Percentiles rank a stretch among this genome's conserved stretches.
Conservation (phyloP, 108 stramenopile species). For the Pelagomonas calceolata region DNA sequence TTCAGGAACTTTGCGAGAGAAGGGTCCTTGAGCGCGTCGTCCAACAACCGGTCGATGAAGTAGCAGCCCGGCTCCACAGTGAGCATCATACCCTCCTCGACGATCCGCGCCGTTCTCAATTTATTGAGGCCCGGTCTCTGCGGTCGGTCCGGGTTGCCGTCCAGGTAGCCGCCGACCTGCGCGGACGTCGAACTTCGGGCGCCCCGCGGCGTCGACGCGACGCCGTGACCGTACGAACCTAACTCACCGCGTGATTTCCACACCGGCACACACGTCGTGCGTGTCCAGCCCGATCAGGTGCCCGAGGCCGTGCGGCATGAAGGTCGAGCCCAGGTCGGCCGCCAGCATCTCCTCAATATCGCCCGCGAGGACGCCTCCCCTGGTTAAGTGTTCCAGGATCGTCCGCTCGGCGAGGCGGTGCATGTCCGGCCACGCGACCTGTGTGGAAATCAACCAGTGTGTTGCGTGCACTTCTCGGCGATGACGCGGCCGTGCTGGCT, state of each 20-base stretch:
- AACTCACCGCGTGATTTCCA: too few relatives aligned
- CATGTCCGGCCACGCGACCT: slow-evolving; percentile 79
- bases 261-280: too few relatives aligned
- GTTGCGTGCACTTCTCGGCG: too few relatives aligned
- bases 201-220: too few relatives aligned
- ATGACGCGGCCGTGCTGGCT: too few relatives aligned
- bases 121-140: slow-evolving; percentile 45
- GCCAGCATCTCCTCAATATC: slow-evolving; percentile 38
- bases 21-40: slow-evolving; percentile 59
- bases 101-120: slow-evolving; percentile 64
- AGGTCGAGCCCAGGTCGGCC: slow-evolving; percentile 74
- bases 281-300: slow-evolving; percentile 97
- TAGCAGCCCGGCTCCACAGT: slow-evolving; percentile 97
- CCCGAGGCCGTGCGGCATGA: slow-evolving; percentile 98
- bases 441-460: too few relatives aligned
- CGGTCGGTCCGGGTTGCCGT: background rate
- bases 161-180: slow-evolving; percentile 57
- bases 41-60: slow-evolving; percentile 85
- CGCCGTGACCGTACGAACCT: too few relatives aligned
- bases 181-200: too few relatives aligned
- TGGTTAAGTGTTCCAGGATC: slow-evolving; percentile 41
- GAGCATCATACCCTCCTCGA: slow-evolving; percentile 69
- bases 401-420: slow-evolving; percentile 71
- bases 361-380: slow-evolving; percentile 39
- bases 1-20: slow-evolving; percentile 48